Base-by-base conservation (phyloP, 31 red algal species). In the Pterothamnion heteromorphum region DNA sequence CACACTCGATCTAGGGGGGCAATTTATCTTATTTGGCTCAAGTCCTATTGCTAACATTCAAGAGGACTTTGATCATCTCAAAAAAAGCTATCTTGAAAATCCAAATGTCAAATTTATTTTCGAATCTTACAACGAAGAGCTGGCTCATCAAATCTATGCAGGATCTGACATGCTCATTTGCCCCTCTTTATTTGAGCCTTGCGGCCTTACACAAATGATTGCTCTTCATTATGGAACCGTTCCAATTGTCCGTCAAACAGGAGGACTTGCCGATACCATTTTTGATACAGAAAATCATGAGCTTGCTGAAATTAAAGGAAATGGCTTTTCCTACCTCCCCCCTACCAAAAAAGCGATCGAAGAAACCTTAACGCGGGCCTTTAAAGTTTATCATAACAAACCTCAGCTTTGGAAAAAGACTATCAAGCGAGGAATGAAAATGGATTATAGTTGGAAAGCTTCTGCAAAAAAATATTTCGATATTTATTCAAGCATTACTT, bases 171-270 rank as follows among this genome's bases (percentile, higher is more conserved):
- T 74, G n/a, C 23, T 90, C 24, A 24, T 90, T 35, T 28, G 57
- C 38, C 87, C 87, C 22, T 90, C 87, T 31, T 35, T 23, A 74
- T 90, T 90, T 44, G 87, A 90, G 44, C 87, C 87, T 27, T 90
- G 87, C 87, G 87, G 87, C 28, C 87, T 90, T 22, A 24, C 87
- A 39, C 87, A 90, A 74, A 57, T 90, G 36, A 30, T 74, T 39
- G 36, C 32, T 24, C 28, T 35, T 33, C 36, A 39, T 27, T 90
- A 90, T 39, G 87, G 43, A 24, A 32, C 87, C 32, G 23, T 90
- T 27, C 87, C 87, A 24, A 35, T 90, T 26, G 87, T 74, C 24
- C 43, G 24, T 44, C 38, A 57, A n/a, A 90, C 87, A 22, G 87
- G 87, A 26, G 87, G 87, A 24, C 36, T 90, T 27, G 26, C 22